Evolutionary conservation across 768 basidiomycete genomes (phyloP).

Genomic region (Lactarius evosmus): DNA sequence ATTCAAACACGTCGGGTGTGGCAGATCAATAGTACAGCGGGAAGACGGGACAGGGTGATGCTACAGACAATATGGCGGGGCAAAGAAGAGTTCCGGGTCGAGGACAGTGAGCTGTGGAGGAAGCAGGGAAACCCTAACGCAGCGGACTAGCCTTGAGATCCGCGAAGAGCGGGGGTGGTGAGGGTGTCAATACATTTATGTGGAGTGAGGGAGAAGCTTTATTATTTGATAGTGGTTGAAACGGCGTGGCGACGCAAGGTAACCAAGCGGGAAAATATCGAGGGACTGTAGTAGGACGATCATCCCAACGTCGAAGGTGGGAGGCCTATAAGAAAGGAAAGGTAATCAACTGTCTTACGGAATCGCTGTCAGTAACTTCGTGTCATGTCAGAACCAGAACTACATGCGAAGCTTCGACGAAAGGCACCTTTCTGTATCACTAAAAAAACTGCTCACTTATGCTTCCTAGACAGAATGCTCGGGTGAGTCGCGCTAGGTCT

Average conservation of each 20-base stretch:
- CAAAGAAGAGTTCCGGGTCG: not conserved
- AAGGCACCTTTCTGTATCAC: slow-evolving; percentile 13
- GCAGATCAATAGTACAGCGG: not conserved
- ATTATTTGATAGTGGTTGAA: not conserved
- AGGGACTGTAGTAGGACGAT: not conserved
- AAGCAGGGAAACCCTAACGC: not conserved
- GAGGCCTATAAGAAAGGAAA: not conserved
- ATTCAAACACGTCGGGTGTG: slow-evolving; percentile 9
- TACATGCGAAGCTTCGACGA: not conserved
- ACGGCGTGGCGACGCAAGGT: not conserved
- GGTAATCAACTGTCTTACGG: not conserved
- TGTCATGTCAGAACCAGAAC: not conserved
- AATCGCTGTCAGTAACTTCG: slow-evolving; percentile 8
- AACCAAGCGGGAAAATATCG: not conserved
- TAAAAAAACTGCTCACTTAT: slow-evolving; percentile 14
- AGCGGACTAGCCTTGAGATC: not conserved
- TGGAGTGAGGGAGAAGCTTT: not conserved
- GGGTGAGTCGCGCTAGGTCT: slow-evolving; percentile 20
- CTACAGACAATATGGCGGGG: slow-evolving; percentile 6
- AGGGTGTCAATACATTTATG: not conserved
- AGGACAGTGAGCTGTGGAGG: not conserved
- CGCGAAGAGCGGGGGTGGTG: not conserved
- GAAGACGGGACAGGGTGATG: not conserved
- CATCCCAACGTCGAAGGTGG: not conserved
- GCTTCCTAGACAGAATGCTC: slow-evolving; percentile 13